Conservation (phyloP, 306 rosid genomes). For the Clitoria ternatea region DNA sequence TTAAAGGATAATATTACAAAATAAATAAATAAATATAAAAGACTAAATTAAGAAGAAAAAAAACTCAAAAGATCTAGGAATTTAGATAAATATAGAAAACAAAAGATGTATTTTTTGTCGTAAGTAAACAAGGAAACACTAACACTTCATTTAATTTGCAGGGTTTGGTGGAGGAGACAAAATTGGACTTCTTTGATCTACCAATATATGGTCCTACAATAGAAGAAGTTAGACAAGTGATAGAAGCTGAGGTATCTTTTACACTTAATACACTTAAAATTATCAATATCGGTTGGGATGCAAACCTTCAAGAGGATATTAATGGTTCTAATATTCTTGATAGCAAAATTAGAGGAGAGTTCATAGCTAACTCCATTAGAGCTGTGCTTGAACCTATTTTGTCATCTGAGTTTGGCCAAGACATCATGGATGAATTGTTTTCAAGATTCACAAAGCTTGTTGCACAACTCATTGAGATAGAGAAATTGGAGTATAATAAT, state of each 20-base stretch:
- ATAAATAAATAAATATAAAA: no score
- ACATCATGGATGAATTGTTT: slow-evolving; percentile 38
- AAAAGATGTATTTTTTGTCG: neutral
- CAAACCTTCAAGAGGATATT: neutral
- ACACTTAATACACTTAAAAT: slow-evolving; percentile 8
- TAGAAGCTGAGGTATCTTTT: slow-evolving; percentile 41
- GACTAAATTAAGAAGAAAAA: no score
- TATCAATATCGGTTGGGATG: slow-evolving; percentile 31
- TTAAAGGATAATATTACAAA: no score
- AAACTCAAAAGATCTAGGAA: no score
- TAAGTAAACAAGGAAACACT: neutral
- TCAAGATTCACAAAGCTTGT: slow-evolving; percentile 16
- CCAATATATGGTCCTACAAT: slow-evolving; percentile 35
- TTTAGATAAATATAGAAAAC: neutral
- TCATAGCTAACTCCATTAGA: slow-evolving; percentile 25
- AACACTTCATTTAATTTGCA: neutral
- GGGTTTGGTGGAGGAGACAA: slow-evolving; percentile 34
- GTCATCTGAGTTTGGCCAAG: slow-evolving; percentile 26
- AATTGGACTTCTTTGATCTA: slow-evolving; percentile 32
- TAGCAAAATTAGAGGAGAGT: slow-evolving; percentile 5
- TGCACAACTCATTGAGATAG: slow-evolving; percentile 9
- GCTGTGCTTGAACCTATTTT: slow-evolving; percentile 44
- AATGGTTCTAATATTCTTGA: neutral
- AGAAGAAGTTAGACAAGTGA: slow-evolving; percentile 33
- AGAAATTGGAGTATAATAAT: slow-evolving; percentile 8